Evolutionary conservation across 75 land plant genomes (phyloP).

Genomic region (Pinus taeda): DNA sequence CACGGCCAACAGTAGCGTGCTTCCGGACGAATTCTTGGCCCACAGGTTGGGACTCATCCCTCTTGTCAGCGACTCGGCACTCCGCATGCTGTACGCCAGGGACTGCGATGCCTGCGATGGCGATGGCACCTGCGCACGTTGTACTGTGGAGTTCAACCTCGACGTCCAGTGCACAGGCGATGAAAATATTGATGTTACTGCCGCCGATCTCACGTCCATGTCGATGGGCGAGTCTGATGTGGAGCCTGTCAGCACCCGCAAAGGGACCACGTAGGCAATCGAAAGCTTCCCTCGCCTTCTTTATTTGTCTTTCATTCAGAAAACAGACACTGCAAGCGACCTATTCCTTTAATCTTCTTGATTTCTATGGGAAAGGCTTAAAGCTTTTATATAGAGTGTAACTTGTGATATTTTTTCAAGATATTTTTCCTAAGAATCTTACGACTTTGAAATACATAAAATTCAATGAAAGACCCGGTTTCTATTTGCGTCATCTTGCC

Average conservation of each 20-base stretch:
- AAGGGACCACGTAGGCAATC: background rate
- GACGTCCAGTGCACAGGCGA: conserved; percentile 7
- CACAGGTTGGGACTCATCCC: conserved; percentile 15
- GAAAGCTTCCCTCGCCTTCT: too few species aligned
- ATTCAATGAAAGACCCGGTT: too few species aligned
- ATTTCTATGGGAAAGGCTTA: too few species aligned
- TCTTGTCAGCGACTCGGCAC: conserved; percentile 9
- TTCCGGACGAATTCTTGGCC: conserved; percentile 9
- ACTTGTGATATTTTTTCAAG: too few species aligned
- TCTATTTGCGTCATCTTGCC: too few species aligned
- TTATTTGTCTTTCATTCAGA: too few species aligned
- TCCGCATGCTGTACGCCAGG: conserved; percentile 7
- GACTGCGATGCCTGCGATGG: conserved; percentile 16
- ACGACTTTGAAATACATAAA: too few species aligned
- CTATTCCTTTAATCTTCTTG: too few species aligned
- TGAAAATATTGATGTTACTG: conserved; percentile 8
- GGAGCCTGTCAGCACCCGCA: background rate
- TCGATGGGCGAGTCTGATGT: background rate
- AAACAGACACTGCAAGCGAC: too few species aligned
- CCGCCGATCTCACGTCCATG: background rate
- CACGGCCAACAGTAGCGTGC: background rate
- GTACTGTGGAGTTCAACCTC: conserved; percentile 9
- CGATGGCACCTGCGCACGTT: background rate
- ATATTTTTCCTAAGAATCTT: too few species aligned
- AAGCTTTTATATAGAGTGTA: too few species aligned